These are phyloP conservation scores for Prunus fruticosa DNA, from an alignment of 306 rosid genomes.

Conservation along the genomic window DNA sequence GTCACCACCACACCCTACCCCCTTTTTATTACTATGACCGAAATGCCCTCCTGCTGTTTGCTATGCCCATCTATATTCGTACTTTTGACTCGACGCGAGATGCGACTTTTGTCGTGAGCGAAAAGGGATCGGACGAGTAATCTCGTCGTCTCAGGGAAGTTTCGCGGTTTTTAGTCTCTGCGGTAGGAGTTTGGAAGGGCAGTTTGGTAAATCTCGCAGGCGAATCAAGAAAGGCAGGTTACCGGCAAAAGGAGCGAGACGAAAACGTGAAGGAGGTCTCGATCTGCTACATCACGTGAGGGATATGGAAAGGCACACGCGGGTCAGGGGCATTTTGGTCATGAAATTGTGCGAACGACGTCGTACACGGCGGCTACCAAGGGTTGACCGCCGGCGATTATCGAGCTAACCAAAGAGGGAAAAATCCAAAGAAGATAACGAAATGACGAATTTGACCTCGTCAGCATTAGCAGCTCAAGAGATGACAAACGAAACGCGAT, in stretches of 20 bases:
- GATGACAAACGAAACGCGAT: background rate
- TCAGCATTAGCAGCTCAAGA: background rate
- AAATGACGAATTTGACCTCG: conserved; percentile 31
- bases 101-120: conserved; percentile 4
- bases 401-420: background rate
- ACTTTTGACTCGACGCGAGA: background rate
- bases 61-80: background rate
- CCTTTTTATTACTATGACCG: conserved; percentile 1
- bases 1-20: conserved; percentile 17
- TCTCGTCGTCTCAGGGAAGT: background rate
- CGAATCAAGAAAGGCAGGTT: conserved; percentile 20
- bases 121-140: background rate
- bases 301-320: background rate
- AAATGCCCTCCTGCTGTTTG: conserved; percentile 17
- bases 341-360: background rate
- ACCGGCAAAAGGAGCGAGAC: conserved; percentile 34
- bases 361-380: background rate
- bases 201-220: conserved; percentile 27
- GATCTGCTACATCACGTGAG: conserved; percentile 34
- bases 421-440: background rate
- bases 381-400: conserved; percentile 2
- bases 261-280: conserved; percentile 38
- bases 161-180: background rate
- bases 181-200: conserved; percentile 19
- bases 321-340: conserved; percentile 31